Conservation (phyloP, 1,284 basidiomycete genomes). For the Coniferiporia sulphurascens region DNA sequence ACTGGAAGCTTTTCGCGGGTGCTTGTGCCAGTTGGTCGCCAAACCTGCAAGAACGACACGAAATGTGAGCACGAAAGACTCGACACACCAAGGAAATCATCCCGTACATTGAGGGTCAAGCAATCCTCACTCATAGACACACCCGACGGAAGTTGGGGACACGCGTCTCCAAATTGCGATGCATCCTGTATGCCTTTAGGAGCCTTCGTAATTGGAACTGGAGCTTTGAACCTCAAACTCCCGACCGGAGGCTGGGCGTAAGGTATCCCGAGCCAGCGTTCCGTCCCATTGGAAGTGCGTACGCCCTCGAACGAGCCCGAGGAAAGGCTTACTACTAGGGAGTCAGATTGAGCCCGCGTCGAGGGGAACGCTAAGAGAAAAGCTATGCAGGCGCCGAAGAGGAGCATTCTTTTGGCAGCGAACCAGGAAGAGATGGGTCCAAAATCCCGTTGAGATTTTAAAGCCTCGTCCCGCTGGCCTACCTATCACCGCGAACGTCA, state of each 20-base stretch:
- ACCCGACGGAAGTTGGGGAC: slow-evolving; percentile 47
- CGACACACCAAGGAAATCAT: slow-evolving; percentile 10
- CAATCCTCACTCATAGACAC: slow-evolving; percentile 53
- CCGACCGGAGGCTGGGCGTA: slow-evolving; percentile 59
- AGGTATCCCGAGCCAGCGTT: slow-evolving; percentile 59
- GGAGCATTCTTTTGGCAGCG: not conserved
- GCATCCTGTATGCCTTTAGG: slow-evolving; percentile 36
- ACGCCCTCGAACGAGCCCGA: slow-evolving; percentile 20
- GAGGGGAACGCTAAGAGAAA: not conserved
- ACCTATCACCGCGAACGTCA: not conserved
- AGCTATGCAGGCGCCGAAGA: not conserved
- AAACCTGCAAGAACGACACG: slow-evolving; percentile 6
- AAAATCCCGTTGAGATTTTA: not conserved
- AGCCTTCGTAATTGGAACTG: slow-evolving; percentile 42
- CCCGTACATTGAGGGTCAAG: slow-evolving; percentile 44
- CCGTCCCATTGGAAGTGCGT: slow-evolving; percentile 36
- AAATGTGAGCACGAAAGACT: not conserved
- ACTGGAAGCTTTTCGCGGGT: slow-evolving; percentile 38
- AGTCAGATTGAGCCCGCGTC: not conserved
- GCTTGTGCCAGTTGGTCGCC: slow-evolving; percentile 35
- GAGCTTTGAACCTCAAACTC: slow-evolving; percentile 51
- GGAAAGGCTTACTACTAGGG: slow-evolving; percentile 14
- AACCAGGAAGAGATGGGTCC: not conserved
- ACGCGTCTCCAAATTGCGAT: slow-evolving; percentile 49
- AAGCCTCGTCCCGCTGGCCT: not conserved